Percentiles rank a stretch among this genome's conserved stretches.
These are phyloP conservation scores for Diphasiastrum complanatum DNA, from an alignment of 83 land plant species.

Conservation along the genomic window DNA sequence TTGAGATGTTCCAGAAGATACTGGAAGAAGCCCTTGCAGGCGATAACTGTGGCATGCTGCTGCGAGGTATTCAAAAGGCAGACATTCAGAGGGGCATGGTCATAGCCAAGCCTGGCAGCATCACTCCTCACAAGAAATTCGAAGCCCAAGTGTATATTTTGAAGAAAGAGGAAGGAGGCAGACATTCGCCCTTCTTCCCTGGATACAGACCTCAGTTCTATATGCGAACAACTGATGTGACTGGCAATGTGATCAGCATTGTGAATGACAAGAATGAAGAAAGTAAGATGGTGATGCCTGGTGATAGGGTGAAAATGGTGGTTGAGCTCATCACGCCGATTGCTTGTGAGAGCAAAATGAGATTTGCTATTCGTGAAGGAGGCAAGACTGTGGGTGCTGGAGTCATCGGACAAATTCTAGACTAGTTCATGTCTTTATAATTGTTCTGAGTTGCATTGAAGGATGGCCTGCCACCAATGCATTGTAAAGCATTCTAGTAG, in stretches of 20 bases:
- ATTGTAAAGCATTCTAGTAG: too few relatives aligned
- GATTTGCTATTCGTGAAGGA: slow-evolving; percentile 16
- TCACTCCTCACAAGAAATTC: slow-evolving; percentile 3
- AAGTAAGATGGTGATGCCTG: slow-evolving; percentile 15
- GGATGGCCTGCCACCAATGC: too few relatives aligned
- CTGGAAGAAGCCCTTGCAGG: slow-evolving; percentile 14
- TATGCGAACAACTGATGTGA: slow-evolving; percentile 14
- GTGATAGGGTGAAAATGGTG: slow-evolving; percentile 5
- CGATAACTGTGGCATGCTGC: not conserved
- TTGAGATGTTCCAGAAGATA: slow-evolving; percentile 12
- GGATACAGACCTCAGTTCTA: slow-evolving; percentile 17
- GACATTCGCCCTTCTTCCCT: slow-evolving; percentile 14
- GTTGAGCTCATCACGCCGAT: slow-evolving; percentile 8
- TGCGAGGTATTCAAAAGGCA: slow-evolving; percentile 11
- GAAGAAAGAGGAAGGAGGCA: slow-evolving; percentile 14
- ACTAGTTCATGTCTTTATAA: too few relatives aligned
- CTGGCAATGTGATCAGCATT: not conserved
- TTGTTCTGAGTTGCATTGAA: too few relatives aligned
- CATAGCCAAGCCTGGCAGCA: slow-evolving; percentile 8
- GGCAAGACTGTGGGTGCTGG: slow-evolving; percentile 18
- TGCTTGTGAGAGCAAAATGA: slow-evolving; percentile 10
- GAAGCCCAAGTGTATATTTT: slow-evolving; percentile 12
- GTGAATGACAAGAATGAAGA: not conserved
- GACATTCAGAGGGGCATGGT: slow-evolving; percentile 19
- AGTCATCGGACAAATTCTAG: slow-evolving; percentile 1